Percentiles rank a stretch among this genome's conserved stretches.
These are phyloP conservation scores for Penicillium corylophilum DNA, from an alignment of 2,329 filamentous ascomycete genomes.

Conservation along the genomic window DNA sequence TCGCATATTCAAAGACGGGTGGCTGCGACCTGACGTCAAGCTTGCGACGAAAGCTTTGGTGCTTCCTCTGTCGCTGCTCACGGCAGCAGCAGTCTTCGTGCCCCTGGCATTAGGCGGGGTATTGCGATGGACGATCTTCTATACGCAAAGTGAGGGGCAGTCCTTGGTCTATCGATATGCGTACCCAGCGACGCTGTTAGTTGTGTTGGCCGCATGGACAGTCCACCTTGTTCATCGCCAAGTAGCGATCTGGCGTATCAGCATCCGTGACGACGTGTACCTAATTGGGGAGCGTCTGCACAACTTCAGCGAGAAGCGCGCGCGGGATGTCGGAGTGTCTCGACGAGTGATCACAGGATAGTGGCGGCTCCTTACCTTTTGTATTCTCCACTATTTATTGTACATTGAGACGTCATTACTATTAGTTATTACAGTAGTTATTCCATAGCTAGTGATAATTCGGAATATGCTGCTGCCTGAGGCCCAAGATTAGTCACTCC, in stretches of 20 bases:
- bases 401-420: background rate
- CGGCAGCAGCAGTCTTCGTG: constrained; percentile 59
- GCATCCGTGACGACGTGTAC: constrained; percentile 92
- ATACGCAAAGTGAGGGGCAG: constrained; percentile 31
- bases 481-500: background rate
- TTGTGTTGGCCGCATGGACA: constrained; percentile 53
- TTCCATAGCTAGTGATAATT: background rate
- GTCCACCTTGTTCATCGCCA: constrained; percentile 48
- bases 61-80: constrained; percentile 68
- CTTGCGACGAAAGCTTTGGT: constrained; percentile 84
- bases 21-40: constrained; percentile 72
- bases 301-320: constrained; percentile 73
- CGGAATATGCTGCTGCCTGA: constrained; percentile 12
- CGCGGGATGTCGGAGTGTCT: constrained; percentile 39
- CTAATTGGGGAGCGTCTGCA: constrained; percentile 91
- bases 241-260: constrained; percentile 72
- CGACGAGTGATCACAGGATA: constrained; percentile 39
- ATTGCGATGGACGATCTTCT: constrained; percentile 47
- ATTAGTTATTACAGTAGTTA: too few relatives aligned
- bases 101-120: constrained; percentile 63
- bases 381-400: background rate
- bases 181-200: constrained; percentile 65
- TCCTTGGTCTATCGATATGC: constrained; percentile 62
- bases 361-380: background rate
- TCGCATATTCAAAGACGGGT: constrained; percentile 71